These are phyloP conservation scores for Fusarium hostae DNA, from an alignment of 2,329 filamentous ascomycete species.

Conservation along the genomic window DNA sequence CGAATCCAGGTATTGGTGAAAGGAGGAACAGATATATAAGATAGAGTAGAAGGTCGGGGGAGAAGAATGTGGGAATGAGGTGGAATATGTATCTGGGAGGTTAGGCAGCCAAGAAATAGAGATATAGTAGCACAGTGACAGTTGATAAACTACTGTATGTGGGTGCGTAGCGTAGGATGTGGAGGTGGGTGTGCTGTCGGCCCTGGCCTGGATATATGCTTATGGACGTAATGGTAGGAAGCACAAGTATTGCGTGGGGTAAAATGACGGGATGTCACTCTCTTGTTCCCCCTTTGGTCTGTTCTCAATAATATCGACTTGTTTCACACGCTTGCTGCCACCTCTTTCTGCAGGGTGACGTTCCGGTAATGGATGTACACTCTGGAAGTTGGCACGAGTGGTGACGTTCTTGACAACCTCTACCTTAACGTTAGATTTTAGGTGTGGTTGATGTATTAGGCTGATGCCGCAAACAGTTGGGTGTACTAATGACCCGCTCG, in stretches of 20 bases:
- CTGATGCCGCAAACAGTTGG: slow-evolving; percentile 24
- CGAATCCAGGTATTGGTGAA: not conserved
- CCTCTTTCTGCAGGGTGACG: slow-evolving; percentile 30
- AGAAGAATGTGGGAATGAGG: slow-evolving; percentile 13
- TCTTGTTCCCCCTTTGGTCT: slow-evolving; percentile 9
- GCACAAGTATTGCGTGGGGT: slow-evolving; percentile 22
- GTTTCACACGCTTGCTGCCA: slow-evolving; percentile 22
- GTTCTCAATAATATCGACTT: slow-evolving; percentile 6
- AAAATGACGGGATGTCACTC: slow-evolving; percentile 27
- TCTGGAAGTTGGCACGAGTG: slow-evolving; percentile 17
- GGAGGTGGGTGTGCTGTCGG: slow-evolving; percentile 9
- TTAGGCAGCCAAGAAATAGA: slow-evolving; percentile 26
- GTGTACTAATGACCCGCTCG: not conserved
- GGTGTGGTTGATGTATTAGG: slow-evolving; percentile 22
- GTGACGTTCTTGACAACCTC: slow-evolving; percentile 28
- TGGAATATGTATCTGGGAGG: slow-evolving; percentile 23
- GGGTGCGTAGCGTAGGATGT: slow-evolving; percentile 1
- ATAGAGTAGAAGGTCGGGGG: not conserved
- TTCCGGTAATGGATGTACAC: not conserved
- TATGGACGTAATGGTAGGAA: slow-evolving; percentile 6
- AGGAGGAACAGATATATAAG: not conserved
- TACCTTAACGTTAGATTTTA: not conserved
- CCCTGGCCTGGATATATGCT: slow-evolving; percentile 17
- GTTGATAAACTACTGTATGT: slow-evolving; percentile 6
- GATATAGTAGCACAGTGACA: slow-evolving; percentile 14